Evolutionary conservation across 495 filamentous ascomycete species (phyloP).

Genomic region (Podospora pseudocomata): DNA sequence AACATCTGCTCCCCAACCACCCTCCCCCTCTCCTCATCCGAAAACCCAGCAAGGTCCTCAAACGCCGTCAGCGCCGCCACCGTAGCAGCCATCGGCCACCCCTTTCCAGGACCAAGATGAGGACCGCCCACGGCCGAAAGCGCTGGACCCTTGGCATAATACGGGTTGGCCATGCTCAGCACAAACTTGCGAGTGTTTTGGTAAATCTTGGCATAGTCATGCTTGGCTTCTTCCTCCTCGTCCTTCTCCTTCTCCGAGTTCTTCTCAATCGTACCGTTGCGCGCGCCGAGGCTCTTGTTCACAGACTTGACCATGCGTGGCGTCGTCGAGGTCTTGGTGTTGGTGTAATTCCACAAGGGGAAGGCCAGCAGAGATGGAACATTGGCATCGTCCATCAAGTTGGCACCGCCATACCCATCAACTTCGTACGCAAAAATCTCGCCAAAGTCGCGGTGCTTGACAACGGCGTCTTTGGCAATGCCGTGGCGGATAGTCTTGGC

Average conservation of each 20-base stretch:
- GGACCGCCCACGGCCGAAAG: slow-evolving; percentile 57
- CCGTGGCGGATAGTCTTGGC: slow-evolving; percentile 49
- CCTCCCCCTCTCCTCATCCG: slow-evolving; percentile 31
- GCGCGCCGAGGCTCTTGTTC: neutral
- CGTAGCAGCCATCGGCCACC: slow-evolving; percentile 59
- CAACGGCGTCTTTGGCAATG: slow-evolving; percentile 43
- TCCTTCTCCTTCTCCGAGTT: slow-evolving; percentile 2
- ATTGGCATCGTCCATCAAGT: slow-evolving; percentile 65
- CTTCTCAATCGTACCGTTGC: slow-evolving; percentile 5
- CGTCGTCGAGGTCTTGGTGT: neutral
- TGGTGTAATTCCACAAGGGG: slow-evolving; percentile 34
- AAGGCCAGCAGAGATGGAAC: slow-evolving; percentile 55
- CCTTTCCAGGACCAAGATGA: slow-evolving; percentile 54
- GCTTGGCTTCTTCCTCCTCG: neutral
- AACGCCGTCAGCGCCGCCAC: slow-evolving; percentile 45
- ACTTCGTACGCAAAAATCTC: slow-evolving; percentile 60
- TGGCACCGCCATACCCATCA: slow-evolving; percentile 56
- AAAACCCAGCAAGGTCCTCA: slow-evolving; percentile 44
- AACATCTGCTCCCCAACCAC: slow-evolving; percentile 28
- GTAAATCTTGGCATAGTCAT: slow-evolving; percentile 42
- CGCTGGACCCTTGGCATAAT: slow-evolving; percentile 53
- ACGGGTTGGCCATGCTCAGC: slow-evolving; percentile 55
- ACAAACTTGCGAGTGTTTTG: slow-evolving; percentile 55
- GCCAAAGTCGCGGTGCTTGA: slow-evolving; percentile 35
- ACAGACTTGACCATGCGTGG: slow-evolving; percentile 17